Evolutionary conservation across 495 filamentous ascomycete species (phyloP).

Genomic region (Hypoxylon fuscum): DNA sequence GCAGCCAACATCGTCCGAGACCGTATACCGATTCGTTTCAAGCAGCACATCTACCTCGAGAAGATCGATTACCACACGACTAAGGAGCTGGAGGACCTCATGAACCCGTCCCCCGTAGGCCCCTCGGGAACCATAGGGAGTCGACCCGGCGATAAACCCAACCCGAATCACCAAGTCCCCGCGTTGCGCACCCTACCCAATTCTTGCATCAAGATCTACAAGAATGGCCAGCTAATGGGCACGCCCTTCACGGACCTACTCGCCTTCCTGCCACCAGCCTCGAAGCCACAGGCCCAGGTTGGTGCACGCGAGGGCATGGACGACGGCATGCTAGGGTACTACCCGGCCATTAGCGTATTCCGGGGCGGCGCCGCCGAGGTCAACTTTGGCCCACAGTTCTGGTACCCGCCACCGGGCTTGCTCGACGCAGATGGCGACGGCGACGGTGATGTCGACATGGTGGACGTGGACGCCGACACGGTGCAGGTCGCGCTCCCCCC

Average conservation of each 20-base stretch:
- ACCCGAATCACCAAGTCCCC: conserved; percentile 75
- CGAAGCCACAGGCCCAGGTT: conserved; percentile 73
- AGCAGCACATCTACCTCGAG: conserved; percentile 92
- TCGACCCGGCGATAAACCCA: conserved; percentile 60
- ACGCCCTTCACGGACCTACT: conserved; percentile 89
- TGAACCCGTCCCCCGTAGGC: conserved; percentile 74
- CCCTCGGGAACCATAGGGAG: conserved; percentile 48
- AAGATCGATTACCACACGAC: conserved; percentile 88
- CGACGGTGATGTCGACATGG: conserved; percentile 65
- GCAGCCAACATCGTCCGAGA: conserved; percentile 86
- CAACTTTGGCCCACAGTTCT: conserved; percentile 91
- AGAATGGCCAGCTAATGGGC: conserved; percentile 87
- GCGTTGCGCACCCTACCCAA: conserved; percentile 84
- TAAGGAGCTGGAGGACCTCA: conserved; percentile 87
- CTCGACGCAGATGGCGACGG: conserved; percentile 42
- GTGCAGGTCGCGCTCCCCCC: conserved; percentile 28
- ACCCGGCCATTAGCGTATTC: conserved; percentile 91
- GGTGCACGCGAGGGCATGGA: conserved; percentile 85
- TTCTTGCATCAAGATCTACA: conserved; percentile 87
- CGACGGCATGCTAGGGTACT: conserved; percentile 94
- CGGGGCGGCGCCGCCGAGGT: conserved; percentile 88
- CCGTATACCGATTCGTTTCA: conserved; percentile 91
- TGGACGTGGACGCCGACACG: conserved; percentile 46
- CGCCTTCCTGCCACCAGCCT: conserved; percentile 91
- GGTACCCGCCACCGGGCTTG: conserved; percentile 76